Conservation (phyloP, 2,329 filamentous ascomycete genomes). For the Plectosphaerella plurivora region DNA sequence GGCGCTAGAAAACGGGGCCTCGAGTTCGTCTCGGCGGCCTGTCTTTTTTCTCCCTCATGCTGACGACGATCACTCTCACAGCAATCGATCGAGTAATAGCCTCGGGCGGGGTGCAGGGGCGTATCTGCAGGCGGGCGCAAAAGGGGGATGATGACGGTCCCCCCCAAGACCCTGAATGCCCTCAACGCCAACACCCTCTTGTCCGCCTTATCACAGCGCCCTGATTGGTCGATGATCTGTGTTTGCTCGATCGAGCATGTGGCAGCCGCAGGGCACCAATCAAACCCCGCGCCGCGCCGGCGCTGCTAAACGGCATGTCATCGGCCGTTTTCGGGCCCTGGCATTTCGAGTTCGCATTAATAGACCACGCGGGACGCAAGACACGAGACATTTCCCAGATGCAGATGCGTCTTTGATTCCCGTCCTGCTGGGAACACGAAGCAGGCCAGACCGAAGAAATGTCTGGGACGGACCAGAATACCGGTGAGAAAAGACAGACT, state of each 20-base stretch:
- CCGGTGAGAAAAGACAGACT: too few relatives aligned
- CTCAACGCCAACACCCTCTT: slow-evolving; percentile 1
- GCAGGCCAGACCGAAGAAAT: neutral
- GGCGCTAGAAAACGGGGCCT: neutral
- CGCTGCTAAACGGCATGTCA: too few relatives aligned
- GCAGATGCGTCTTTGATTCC: too few relatives aligned
- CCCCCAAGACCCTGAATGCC: slow-evolving; percentile 7
- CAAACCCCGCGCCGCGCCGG: neutral
- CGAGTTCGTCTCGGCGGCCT: neutral
- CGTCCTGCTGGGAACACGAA: neutral
- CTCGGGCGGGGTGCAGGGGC: slow-evolving; percentile 2
- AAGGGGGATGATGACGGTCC: slow-evolving; percentile 4
- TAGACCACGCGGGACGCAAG: too few relatives aligned
- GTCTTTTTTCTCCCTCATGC: neutral
- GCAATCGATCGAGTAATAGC: neutral
- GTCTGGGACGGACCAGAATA: too few relatives aligned
- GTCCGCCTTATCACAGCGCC: slow-evolving; percentile 6
- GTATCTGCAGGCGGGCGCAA: too few relatives aligned
- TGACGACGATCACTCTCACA: neutral
- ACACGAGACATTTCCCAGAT: too few relatives aligned
- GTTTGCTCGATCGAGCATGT: slow-evolving; percentile 8
- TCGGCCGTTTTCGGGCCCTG: too few relatives aligned
- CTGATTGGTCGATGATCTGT: slow-evolving; percentile 5
- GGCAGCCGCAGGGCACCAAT: slow-evolving; percentile 3
- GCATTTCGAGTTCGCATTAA: too few relatives aligned